Conservation (phyloP, 768 basidiomycete genomes). For the Kwoniella pini region DNA sequence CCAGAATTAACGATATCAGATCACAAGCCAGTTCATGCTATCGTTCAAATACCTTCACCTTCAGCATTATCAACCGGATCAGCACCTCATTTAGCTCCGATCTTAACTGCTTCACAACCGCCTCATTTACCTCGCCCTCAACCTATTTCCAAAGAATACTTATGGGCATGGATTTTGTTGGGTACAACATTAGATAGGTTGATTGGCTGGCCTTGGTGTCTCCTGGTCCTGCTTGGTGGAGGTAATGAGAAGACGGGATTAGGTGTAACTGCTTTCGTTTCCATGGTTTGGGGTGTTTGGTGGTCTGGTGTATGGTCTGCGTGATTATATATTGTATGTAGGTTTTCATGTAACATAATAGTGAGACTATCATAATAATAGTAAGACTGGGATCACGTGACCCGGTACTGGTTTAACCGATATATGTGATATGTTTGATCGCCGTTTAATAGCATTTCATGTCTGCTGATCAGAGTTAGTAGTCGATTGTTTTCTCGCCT, state of each 20-base stretch:
- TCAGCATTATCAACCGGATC: slow-evolving; percentile 39
- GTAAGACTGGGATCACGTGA: background rate
- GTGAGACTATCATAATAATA: no score
- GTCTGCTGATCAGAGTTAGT: no score
- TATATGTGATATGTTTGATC: no score
- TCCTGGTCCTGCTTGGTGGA: slow-evolving; percentile 72
- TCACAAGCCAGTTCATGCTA: slow-evolving; percentile 86
- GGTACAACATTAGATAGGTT: slow-evolving; percentile 72
- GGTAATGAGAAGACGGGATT: slow-evolving; percentile 59
- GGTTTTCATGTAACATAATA: background rate
- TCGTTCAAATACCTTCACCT: slow-evolving; percentile 63
- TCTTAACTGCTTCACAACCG: slow-evolving; percentile 57
- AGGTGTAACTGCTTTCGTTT: slow-evolving; percentile 39
- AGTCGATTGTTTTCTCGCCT: background rate
- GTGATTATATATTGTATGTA: background rate
- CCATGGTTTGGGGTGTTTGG: slow-evolving; percentile 48
- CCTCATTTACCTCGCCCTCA: slow-evolving; percentile 30
- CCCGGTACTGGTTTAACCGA: background rate
- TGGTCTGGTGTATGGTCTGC: slow-evolving; percentile 35
- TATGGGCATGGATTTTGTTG: slow-evolving; percentile 56
- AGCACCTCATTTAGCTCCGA: slow-evolving; percentile 46
- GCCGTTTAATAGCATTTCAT: no score
- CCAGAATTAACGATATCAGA: slow-evolving; percentile 75
- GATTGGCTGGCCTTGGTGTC: slow-evolving; percentile 77
- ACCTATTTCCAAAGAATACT: slow-evolving; percentile 28